phyloP scores from a whole-genome alignment of 768 basidiomycete genomes.

The Lentinus brumalis region DNA sequence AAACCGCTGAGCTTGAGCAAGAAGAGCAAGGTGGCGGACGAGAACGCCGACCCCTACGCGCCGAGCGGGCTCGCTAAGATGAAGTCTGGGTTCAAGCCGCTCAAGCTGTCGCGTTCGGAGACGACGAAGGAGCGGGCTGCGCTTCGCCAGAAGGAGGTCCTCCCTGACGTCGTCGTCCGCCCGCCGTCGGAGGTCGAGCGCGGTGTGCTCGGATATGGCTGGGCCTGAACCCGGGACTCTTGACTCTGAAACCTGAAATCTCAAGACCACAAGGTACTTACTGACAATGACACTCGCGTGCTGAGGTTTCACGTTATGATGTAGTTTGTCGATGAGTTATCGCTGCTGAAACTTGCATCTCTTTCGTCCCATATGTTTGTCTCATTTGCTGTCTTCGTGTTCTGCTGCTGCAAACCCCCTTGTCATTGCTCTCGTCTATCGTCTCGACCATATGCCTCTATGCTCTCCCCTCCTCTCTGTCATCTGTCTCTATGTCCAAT shows the following conservation, averaged over 20 bases:
- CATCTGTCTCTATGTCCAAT: conserved; percentile 11
- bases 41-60: conserved; percentile 24
- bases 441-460: conserved; percentile 19
- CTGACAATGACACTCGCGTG: conserved; percentile 11
- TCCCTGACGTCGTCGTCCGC: conserved; percentile 63
- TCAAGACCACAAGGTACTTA: background rate
- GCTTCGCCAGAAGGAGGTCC: conserved; percentile 54
- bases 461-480: conserved; percentile 8
- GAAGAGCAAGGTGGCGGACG: conserved; percentile 38
- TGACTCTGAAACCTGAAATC: background rate
- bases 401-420: background rate
- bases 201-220: conserved; percentile 45
- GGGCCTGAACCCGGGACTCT: conserved; percentile 31
- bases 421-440: conserved; percentile 3
- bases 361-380: conserved; percentile 2
- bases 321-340: conserved; percentile 20
- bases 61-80: conserved; percentile 36
- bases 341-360: conserved; percentile 13
- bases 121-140: conserved; percentile 62
- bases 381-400: conserved; percentile 8
- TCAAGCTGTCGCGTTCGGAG: conserved; percentile 62
- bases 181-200: conserved; percentile 57
- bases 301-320: conserved; percentile 16
- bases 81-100: conserved; percentile 56
- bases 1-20: conserved; percentile 62